Conservation (phyloP, 2,329 filamentous ascomycete genomes). For the Epichloe bromicola region DNA sequence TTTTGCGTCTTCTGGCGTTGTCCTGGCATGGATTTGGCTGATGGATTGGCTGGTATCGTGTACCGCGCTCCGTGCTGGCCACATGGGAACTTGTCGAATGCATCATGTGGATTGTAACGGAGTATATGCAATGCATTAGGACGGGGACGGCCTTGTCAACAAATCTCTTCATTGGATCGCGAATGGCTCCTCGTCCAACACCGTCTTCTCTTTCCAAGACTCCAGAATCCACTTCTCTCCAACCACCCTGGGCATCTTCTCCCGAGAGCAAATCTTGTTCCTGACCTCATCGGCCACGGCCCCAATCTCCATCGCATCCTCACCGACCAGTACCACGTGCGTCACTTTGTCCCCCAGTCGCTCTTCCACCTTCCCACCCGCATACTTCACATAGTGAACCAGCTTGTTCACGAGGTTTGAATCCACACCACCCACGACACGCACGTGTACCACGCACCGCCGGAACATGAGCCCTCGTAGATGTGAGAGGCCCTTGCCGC, state of each 20-base stretch:
- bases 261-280: conserved; percentile 29
- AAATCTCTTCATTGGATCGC: conserved; percentile 12
- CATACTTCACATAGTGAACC: conserved; percentile 52
- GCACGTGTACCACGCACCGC: conserved; percentile 29
- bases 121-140: too few relatives aligned
- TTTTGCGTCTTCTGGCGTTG: background rate
- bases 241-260: conserved; percentile 55
- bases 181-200: conserved; percentile 65
- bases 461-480: conserved; percentile 41
- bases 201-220: conserved; percentile 66
- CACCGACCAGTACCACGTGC: conserved; percentile 50
- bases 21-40: background rate
- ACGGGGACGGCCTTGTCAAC: too few relatives aligned
- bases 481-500: conserved; percentile 38
- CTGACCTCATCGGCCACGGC: conserved; percentile 31
- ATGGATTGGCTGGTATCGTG: background rate
- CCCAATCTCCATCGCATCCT: conserved; percentile 24
- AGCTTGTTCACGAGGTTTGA: conserved; percentile 28
- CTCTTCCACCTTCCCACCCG: conserved; percentile 45
- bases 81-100: too few relatives aligned
- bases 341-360: conserved; percentile 44
- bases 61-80: too few relatives aligned
- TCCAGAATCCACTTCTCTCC: conserved; percentile 59
- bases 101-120: too few relatives aligned
- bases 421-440: conserved; percentile 15